Percentiles rank a stretch among this genome's conserved stretches.
phyloP scores from a whole-genome alignment of 768 basidiomycete genomes.

The Kwoniella bestiolae region DNA sequence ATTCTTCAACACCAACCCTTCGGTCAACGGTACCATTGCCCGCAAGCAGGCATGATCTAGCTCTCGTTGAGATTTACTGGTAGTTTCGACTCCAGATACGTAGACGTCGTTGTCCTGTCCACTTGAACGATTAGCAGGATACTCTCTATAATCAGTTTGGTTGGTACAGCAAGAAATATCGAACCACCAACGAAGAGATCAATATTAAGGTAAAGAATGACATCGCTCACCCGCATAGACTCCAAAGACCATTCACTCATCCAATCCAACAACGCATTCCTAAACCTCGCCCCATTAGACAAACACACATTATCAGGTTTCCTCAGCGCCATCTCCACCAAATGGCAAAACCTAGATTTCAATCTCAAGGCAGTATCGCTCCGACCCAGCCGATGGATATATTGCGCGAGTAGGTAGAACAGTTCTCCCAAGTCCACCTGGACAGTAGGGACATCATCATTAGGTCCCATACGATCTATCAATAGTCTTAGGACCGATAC shows the following conservation, averaged over 20 bases:
- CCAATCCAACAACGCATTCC: conserved; percentile 74
- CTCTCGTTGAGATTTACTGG: conserved; percentile 59
- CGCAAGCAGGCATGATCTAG: conserved; percentile 74
- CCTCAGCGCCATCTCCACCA: conserved; percentile 71
- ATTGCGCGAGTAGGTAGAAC: conserved; percentile 64
- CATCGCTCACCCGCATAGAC: conserved; percentile 63
- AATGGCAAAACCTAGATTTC: conserved; percentile 73
- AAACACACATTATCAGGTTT: conserved; percentile 65
- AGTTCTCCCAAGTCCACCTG: conserved; percentile 59
- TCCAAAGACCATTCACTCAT: conserved; percentile 79
- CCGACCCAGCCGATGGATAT: conserved; percentile 68
- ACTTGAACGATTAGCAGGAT: not conserved
- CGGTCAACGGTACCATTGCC: conserved; percentile 74
- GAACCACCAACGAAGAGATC: too few relatives aligned
- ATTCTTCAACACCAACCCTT: conserved; percentile 71
- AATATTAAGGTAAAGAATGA: too few relatives aligned
- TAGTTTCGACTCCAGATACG: not conserved
- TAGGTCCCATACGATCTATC: conserved; percentile 70
- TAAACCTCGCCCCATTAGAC: conserved; percentile 68
- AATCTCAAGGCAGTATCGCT: conserved; percentile 66
- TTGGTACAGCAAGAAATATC: too few relatives aligned
- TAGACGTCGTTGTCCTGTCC: conserved; percentile 21
- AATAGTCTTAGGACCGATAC: conserved; percentile 75
- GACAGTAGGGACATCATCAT: conserved; percentile 66
- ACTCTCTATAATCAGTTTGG: too few relatives aligned